Evolutionary conservation across 108 stramenopile species (phyloP).

Genomic region (Fistulifera pelliculosa): DNA sequence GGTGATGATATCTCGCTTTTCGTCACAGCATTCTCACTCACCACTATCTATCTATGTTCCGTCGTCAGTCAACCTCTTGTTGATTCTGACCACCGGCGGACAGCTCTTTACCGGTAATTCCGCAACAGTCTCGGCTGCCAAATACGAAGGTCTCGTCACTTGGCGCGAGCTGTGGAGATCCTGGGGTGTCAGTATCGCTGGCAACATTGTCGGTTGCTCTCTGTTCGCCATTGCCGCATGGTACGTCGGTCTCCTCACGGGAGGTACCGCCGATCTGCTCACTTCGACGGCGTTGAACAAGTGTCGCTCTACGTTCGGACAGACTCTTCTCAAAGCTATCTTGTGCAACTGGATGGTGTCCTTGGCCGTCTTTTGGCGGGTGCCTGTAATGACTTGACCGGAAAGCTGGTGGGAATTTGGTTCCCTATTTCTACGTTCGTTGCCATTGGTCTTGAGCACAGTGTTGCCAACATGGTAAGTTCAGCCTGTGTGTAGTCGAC

Average conservation of each 20-base stretch:
- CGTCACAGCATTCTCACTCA: too few relatives aligned
- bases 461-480: slow-evolving; percentile 48
- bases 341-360: slow-evolving; percentile 38
- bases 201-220: slow-evolving; percentile 31
- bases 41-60: too few relatives aligned
- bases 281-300: slow-evolving; percentile 6
- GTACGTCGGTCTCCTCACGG: slow-evolving; percentile 12
- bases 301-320: slow-evolving; percentile 13
- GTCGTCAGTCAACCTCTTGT: slow-evolving; percentile 19
- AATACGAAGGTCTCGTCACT: slow-evolving; percentile 9
- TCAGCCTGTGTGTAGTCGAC: too few relatives aligned
- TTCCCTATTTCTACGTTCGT: slow-evolving; percentile 36
- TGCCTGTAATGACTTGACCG: slow-evolving; percentile 22
- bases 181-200: slow-evolving; percentile 11
- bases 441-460: slow-evolving; percentile 41
- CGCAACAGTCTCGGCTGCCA: slow-evolving; percentile 15
- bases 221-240: slow-evolving; percentile 14
- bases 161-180: slow-evolving; percentile 4
- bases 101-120: slow-evolving; percentile 33
- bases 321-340: slow-evolving; percentile 25
- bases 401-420: slow-evolving; percentile 27
- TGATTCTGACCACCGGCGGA: slow-evolving; percentile 20
- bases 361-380: slow-evolving; percentile 30
- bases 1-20: too few relatives aligned
- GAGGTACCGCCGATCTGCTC: slow-evolving; percentile 13